Base-by-base conservation (phyloP, 1,284 basidiomycete species). In the Ceratobasidium sp. region DNA sequence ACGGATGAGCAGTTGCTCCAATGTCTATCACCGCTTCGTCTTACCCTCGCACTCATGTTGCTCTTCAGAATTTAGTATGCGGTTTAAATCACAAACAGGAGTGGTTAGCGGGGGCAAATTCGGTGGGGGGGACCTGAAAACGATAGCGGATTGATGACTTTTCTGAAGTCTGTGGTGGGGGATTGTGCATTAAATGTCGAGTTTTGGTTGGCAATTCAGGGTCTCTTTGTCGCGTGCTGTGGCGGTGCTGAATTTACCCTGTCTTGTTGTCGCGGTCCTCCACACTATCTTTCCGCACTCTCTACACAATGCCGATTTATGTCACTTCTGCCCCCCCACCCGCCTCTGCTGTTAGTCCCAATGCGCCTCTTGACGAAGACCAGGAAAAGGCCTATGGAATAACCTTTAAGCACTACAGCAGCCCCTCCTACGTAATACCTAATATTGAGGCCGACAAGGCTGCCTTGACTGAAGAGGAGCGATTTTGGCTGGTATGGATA, bases 401-500 rank as follows among this genome's bases (percentile, higher is more conserved):
- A 53, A 88, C 93, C 13, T 82, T 90, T 54, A 83, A 81, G 9
- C 88, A 92, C 80, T 92, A 93, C 78, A 78, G 85, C 6, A 80
- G 81, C 24, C 78, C 83, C 0, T 84, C 83, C 1, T 92, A 92
- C 79, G 80, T 78, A 13, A 79, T 92, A 49, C 87, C 89, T 9
- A 84, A 82, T 14, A 80, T 83, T 16, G 22, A 74, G 78, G 76
- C 73, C 14, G 84, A 85, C 56, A 84, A 87, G 7, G 86, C 84
- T 13, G 80, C 83, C 61, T 81, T 92, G 61, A 84, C 77, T 58
- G 90, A 92, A 58, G 85, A 84, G 58, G 92, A 93, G 80, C 88
- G 88, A 81, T 92, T 91, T 80, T 93, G 92, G 91, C 83, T 93
- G 79, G 87, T 88, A 76, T 74, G 87, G 83, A 53, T 56, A 4